Percentiles rank a stretch among this genome's conserved stretches.
Conservation (phyloP, 2,329 filamentous ascomycete genomes). For the Penicillium hesseltinei region DNA sequence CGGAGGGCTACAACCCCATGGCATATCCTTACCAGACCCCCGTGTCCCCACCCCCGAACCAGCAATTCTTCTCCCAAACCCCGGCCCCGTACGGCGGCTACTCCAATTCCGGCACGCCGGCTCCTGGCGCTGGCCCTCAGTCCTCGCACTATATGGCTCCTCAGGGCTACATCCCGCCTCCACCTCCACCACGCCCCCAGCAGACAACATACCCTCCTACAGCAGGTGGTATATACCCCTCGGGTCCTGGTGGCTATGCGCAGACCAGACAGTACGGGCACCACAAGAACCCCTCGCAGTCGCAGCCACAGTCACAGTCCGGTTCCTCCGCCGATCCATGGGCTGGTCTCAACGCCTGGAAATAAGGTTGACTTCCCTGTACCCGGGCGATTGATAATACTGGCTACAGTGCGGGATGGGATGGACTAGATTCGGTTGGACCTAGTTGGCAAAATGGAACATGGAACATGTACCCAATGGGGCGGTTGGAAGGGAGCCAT, state of each 20-base stretch:
- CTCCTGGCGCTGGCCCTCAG: constrained; percentile 30
- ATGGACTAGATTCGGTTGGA: background rate
- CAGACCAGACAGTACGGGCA: constrained; percentile 46
- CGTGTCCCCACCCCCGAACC: constrained; percentile 44
- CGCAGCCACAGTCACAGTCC: constrained; percentile 29
- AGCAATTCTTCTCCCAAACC: constrained; percentile 39
- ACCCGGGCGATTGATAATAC: background rate
- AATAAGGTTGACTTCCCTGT: constrained; percentile 40
- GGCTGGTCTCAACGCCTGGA: constrained; percentile 70
- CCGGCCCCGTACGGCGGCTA: constrained; percentile 36
- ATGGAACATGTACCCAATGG: background rate
- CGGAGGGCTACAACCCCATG: constrained; percentile 52
- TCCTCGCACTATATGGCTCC: constrained; percentile 50
- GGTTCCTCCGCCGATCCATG: constrained; percentile 58
- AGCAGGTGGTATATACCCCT: constrained; percentile 51
- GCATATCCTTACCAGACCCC: constrained; percentile 47
- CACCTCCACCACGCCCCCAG: constrained; percentile 64
- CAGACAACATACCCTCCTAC: constrained; percentile 45
- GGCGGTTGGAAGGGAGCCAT: constrained; percentile 2
- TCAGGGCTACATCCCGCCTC: constrained; percentile 65
- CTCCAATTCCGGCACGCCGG: constrained; percentile 34
- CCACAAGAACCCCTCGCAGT: constrained; percentile 40
- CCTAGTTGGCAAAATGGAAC: background rate
- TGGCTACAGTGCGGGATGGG: background rate
- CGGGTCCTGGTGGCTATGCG: constrained; percentile 57